Percentiles rank a stretch among this genome's conserved stretches.
Evolutionary conservation across 805 yeast genomes (phyloP).

Genomic region (Priceomyces melissophilus): DNA sequence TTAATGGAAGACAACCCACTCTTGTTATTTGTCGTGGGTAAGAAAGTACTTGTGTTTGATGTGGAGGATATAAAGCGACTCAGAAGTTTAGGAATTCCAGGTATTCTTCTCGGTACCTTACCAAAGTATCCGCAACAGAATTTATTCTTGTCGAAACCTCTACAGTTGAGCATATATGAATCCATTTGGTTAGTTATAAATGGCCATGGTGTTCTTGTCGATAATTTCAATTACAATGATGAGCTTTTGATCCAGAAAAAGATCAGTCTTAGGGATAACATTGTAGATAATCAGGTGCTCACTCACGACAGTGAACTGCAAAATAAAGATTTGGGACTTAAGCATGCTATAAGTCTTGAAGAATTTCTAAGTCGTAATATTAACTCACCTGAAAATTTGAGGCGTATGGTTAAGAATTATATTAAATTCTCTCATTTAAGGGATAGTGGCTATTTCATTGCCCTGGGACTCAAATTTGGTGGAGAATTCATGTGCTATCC

Average conservation of each 20-base stretch:
- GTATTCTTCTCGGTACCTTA: constrained; percentile 77
- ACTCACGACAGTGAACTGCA: constrained; percentile 3
- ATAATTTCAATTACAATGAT: constrained; percentile 26
- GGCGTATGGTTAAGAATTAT: no score
- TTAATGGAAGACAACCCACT: not conserved
- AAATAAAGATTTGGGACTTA: not conserved
- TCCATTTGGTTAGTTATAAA: constrained; percentile 56
- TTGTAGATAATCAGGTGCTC: constrained; percentile 1
- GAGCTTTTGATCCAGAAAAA: constrained; percentile 3
- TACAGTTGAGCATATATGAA: constrained; percentile 72
- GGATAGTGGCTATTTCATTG: constrained; percentile 47
- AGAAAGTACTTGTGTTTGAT: constrained; percentile 56
- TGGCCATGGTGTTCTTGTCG: constrained; percentile 42
- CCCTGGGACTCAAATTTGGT: constrained; percentile 92
- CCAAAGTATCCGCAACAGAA: constrained; percentile 94
- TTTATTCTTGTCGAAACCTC: constrained; percentile 78
- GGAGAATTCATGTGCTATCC: constrained; percentile 88
- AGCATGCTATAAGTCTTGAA: not conserved
- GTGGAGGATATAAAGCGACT: constrained; percentile 50
- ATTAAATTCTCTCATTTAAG: constrained; percentile 37
- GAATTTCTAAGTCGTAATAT: constrained; percentile 3
- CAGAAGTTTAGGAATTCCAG: constrained; percentile 65
- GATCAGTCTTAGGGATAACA: constrained; percentile 4
- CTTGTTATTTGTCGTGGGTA: constrained; percentile 36
- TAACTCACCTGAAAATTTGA: no score